Evolutionary conservation across 1,284 basidiomycete species (phyloP).

Genomic region (Austropuccinia psidii): DNA sequence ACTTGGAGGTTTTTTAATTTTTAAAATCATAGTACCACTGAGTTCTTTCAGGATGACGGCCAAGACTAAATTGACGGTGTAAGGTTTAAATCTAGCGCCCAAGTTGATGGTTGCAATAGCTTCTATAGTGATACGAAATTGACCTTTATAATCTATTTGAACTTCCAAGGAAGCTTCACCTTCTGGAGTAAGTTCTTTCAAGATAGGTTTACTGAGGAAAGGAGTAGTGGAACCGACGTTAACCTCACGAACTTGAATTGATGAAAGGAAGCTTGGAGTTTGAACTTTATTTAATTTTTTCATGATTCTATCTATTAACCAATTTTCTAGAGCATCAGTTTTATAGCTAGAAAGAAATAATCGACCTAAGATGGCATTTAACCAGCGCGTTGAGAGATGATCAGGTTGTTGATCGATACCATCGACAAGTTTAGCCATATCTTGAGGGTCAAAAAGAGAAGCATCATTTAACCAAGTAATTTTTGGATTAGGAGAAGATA

Average conservation of each 20-base stretch:
- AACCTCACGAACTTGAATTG: slow-evolving; percentile 78
- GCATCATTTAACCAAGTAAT: slow-evolving; percentile 44
- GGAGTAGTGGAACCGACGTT: slow-evolving; percentile 73
- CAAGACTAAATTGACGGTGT: slow-evolving; percentile 62
- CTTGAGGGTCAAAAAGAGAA: slow-evolving; percentile 61
- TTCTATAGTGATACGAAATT: slow-evolving; percentile 77
- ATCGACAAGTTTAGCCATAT: slow-evolving; percentile 75
- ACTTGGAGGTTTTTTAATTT: slow-evolving; percentile 89
- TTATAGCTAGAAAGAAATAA: slow-evolving; percentile 86
- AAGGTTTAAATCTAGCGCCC: slow-evolving; percentile 65
- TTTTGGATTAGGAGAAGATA: slow-evolving; percentile 45
- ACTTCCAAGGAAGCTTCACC: slow-evolving; percentile 86
- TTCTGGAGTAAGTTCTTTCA: slow-evolving; percentile 86
- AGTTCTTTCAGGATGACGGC: slow-evolving; percentile 75
- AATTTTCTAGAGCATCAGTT: slow-evolving; percentile 68
- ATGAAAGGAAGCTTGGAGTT: slow-evolving; percentile 73
- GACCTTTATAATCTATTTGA: slow-evolving; percentile 73
- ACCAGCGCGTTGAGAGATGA: slow-evolving; percentile 91
- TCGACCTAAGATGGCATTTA: slow-evolving; percentile 85
- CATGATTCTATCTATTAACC: slow-evolving; percentile 80
- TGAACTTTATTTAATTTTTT: slow-evolving; percentile 87
- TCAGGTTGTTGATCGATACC: slow-evolving; percentile 86
- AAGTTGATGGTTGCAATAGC: slow-evolving; percentile 73
- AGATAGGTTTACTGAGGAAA: slow-evolving; percentile 74
- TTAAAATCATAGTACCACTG: slow-evolving; percentile 81